Evolutionary conservation across 495 filamentous ascomycete genomes (phyloP).

Genomic region (Chaetomium fimeti): DNA sequence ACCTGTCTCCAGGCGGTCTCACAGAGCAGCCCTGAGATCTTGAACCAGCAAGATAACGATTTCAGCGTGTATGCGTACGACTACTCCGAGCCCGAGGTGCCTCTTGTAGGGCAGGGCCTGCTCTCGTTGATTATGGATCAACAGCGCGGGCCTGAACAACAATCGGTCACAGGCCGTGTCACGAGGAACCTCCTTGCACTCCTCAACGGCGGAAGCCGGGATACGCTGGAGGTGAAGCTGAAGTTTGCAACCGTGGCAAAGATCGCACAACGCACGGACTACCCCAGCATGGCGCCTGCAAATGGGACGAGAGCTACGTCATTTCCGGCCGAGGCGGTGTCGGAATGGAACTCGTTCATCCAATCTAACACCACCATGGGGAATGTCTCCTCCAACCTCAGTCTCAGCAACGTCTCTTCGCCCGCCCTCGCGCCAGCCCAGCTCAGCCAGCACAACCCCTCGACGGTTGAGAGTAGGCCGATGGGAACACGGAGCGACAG

Average conservation of each 20-base stretch:
- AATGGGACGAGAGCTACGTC: slow-evolving; percentile 28
- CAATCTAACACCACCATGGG: slow-evolving; percentile 44
- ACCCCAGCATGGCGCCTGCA: slow-evolving; percentile 26
- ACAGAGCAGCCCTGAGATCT: slow-evolving; percentile 75
- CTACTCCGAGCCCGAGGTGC: slow-evolving; percentile 90
- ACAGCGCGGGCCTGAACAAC: slow-evolving; percentile 51
- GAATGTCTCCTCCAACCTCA: slow-evolving; percentile 33
- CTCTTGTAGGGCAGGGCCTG: slow-evolving; percentile 94
- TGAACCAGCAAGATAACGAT: slow-evolving; percentile 79
- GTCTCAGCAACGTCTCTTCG: slow-evolving; percentile 30
- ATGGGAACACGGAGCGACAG: slow-evolving; percentile 27
- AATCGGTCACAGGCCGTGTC: slow-evolving; percentile 85
- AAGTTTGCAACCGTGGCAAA: slow-evolving; percentile 81
- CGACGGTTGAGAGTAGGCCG: slow-evolving; percentile 20
- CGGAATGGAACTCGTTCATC: slow-evolving; percentile 52
- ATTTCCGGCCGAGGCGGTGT: slow-evolving; percentile 42
- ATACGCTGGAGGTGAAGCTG: slow-evolving; percentile 92
- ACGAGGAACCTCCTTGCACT: slow-evolving; percentile 79
- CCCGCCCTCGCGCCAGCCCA: slow-evolving; percentile 34
- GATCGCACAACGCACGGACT: slow-evolving; percentile 53
- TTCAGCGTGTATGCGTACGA: slow-evolving; percentile 97
- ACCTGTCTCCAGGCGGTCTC: slow-evolving; percentile 86
- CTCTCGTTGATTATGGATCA: slow-evolving; percentile 75
- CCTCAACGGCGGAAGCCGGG: slow-evolving; percentile 77
- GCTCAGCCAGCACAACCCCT: slow-evolving; percentile 22